Percentiles rank a stretch among this genome's conserved stretches.
Evolutionary conservation across 2,329 filamentous ascomycete species (phyloP).

Genomic region (Westerdykella ornata): DNA sequence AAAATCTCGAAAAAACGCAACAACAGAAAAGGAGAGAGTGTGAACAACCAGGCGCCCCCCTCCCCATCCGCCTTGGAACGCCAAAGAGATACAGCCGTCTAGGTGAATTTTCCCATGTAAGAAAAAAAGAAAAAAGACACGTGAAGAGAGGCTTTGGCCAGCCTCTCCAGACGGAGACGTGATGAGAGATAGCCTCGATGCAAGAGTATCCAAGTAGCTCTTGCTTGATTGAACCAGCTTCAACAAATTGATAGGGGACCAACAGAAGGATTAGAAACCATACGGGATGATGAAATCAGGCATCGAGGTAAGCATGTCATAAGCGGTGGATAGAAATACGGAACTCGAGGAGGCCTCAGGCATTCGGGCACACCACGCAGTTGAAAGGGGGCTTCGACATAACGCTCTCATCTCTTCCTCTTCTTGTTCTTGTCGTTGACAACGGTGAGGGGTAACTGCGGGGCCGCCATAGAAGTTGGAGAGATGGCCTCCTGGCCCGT

Average conservation of each 20-base stretch:
- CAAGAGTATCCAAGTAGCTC: no score
- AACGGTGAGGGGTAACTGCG: conserved; percentile 9
- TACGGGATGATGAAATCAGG: background rate
- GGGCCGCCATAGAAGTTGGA: conserved; percentile 26
- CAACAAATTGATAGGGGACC: background rate
- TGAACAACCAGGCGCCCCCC: background rate
- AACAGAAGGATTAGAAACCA: background rate
- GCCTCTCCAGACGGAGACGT: no score
- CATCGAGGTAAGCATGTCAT: background rate
- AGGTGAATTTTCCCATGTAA: no score
- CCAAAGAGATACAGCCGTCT: no score
- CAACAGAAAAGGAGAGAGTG: background rate
- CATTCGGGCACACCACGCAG: no score
- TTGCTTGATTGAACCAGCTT: background rate
- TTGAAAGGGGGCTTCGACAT: background rate
- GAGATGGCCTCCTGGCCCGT: conserved; percentile 25
- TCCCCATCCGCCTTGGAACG: no score
- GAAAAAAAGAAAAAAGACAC: no score
- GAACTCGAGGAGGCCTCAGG: no score
- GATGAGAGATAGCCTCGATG: no score
- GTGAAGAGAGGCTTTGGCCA: no score
- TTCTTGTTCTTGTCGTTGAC: conserved; percentile 58
- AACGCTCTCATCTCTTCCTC: conserved; percentile 53
- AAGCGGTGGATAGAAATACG: background rate
- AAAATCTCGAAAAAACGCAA: background rate